A percentile compares a stretch with the other conserved stretches of the same genome.
Evolutionary conservation across 208 protist genomes (phyloP).

Genomic region (Acanthamoeba royreba): DNA sequence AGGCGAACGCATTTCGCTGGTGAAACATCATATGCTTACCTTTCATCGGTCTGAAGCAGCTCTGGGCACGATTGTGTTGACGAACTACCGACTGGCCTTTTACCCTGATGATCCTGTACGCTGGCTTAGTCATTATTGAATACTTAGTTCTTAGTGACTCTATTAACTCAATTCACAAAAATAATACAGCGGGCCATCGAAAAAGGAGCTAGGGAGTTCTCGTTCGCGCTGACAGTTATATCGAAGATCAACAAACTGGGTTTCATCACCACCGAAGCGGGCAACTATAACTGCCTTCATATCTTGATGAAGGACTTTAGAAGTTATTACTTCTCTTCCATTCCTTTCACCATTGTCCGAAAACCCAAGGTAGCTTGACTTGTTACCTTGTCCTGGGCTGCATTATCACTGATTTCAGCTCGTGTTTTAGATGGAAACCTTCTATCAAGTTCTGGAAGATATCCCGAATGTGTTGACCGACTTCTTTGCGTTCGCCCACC

Average conservation of each 20-base stretch:
- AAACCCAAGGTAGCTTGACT: conserved; percentile 8
- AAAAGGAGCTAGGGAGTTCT: background rate
- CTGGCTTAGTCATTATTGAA: background rate
- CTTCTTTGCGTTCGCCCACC: conserved; percentile 36
- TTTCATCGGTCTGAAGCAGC: background rate
- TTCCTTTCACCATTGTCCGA: conserved; percentile 6
- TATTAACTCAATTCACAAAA: background rate
- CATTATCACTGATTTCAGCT: background rate
- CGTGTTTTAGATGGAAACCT: background rate
- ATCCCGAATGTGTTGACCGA: background rate
- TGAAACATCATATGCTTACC: conserved; percentile 15
- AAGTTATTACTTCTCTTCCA: background rate
- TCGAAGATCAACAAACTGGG: background rate
- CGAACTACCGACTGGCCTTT: conserved; percentile 24
- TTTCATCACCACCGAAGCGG: background rate
- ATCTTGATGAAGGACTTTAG: conserved; percentile 23
- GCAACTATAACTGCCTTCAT: background rate
- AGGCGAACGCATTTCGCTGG: background rate
- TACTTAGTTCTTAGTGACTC: background rate
- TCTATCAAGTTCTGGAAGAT: conserved; percentile 20
- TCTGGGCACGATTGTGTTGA: background rate
- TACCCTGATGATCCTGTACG: background rate
- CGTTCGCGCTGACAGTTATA: background rate
- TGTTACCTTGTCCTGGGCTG: background rate
- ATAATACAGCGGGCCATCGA: background rate